These are phyloP conservation scores for Alternaria gaisen DNA, from an alignment of 2,329 filamentous ascomycete genomes.

Conservation along the genomic window DNA sequence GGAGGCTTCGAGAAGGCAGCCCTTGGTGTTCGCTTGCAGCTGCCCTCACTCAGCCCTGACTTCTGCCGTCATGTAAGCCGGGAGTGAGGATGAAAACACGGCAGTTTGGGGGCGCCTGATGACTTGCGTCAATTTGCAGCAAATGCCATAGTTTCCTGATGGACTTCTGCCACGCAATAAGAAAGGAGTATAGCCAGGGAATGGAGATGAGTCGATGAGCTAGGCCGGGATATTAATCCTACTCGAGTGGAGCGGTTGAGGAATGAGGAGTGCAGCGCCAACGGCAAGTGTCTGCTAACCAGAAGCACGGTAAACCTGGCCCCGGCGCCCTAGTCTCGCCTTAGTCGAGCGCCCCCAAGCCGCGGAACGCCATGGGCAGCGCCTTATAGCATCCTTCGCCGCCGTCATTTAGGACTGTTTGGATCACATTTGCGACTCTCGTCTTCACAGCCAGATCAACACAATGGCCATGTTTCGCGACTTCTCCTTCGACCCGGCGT, in stretches of 20 bases:
- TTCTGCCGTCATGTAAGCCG: constrained; percentile 4
- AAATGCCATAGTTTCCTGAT: neutral
- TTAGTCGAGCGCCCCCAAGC: constrained; percentile 2
- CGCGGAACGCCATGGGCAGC: constrained; percentile 5
- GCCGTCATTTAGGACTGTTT: constrained; percentile 21
- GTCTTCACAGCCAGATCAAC: neutral
- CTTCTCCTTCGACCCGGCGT: constrained; percentile 51
- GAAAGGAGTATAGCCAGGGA: constrained; percentile 3
- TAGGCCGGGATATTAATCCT: neutral
- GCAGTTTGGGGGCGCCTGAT: constrained; percentile 1
- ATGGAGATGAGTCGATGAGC: constrained; percentile 1
- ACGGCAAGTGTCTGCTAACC: constrained; percentile 9
- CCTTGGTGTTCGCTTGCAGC: neutral
- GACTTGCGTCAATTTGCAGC: neutral
- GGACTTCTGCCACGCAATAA: neutral
- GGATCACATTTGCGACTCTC: neutral
- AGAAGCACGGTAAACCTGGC: constrained; percentile 1
- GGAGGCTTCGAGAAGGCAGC: constrained; percentile 11
- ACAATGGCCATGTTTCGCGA: constrained; percentile 47
- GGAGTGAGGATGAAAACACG: neutral
- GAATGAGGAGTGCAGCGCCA: constrained; percentile 9
- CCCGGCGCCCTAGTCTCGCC: constrained; percentile 10
- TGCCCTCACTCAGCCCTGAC: constrained; percentile 2
- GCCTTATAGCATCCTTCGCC: constrained; percentile 20
- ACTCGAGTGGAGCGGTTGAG: constrained; percentile 8